Evolutionary conservation across 75 land plant species (phyloP), one percentile per base, ranked within the genome.

Genomic region (Ceratopteris richardii): DNA sequence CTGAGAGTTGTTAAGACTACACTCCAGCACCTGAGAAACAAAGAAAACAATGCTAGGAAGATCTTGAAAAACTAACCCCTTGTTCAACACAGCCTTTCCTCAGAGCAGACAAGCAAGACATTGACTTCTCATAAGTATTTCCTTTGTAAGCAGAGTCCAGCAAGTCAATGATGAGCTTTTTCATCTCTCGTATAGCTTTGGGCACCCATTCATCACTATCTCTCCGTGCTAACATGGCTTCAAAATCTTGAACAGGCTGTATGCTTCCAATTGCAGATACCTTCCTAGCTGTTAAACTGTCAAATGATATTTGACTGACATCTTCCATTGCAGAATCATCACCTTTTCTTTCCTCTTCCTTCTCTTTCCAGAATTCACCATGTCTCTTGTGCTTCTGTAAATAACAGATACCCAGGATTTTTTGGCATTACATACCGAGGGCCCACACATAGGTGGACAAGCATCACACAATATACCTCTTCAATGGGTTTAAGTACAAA

Each of bases 211-310:
- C 80, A 39, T 79, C 51, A 57, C 87, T 81, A 30, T 89, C 90
- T 48, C 90, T 77, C 12, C 85, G 83, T 11, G 81, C 73, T 66
- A 94, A 64, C 78, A 92, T 72, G 1, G 87, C 82, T 63, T 85
- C 84, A 77, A 91, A 91, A 77, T 94, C 90, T 64, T 86, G 65
- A n/a, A 93, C 69, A 57, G 98, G 98, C 29, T 71, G 67, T 44
- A 58, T 31, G 58, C 77, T 67, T 12, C 98, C 87, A 63, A 93
- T 78, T 59, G 76, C 66, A 41, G 80, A 86, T 21, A 79, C 78
- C 40, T 77, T 71, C 33, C 52, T 54, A 30, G 26, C 30, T 37
- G 70, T 61, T 51, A 71, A 65, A 23, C 66, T 63, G 40, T 71
- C 73, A 44, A 68, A 61, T 13, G 71, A 64, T 23, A 65, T 40